These are phyloP conservation scores for Antitrichia curtipendula DNA, from an alignment of 225 moss, liverwort and hornwort species.

Conservation along the genomic window DNA sequence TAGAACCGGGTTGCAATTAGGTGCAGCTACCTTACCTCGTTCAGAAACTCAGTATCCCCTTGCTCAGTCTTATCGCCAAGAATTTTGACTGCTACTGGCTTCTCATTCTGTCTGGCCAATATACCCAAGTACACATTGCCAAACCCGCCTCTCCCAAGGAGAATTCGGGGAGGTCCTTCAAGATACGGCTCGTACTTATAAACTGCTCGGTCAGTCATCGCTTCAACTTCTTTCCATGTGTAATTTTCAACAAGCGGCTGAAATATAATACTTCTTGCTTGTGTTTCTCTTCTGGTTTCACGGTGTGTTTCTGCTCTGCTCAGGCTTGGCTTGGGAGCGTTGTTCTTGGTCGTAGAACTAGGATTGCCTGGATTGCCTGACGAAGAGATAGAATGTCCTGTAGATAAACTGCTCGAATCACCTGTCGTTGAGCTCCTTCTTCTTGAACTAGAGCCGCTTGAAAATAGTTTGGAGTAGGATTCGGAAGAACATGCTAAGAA, in stretches of 20 bases:
- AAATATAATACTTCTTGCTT: background rate
- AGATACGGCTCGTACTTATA: background rate
- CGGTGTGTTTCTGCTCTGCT: background rate
- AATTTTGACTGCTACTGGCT: constrained; percentile 24
- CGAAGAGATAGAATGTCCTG: background rate
- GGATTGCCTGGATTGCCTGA: background rate
- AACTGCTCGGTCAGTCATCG: background rate
- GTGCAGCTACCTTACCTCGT: background rate
- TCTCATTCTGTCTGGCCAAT: background rate
- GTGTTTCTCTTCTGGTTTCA: background rate
- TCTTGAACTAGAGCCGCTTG: background rate
- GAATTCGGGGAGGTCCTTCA: background rate
- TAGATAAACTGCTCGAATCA: background rate
- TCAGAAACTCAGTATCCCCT: constrained; percentile 22
- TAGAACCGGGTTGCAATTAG: background rate
- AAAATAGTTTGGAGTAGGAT: background rate
- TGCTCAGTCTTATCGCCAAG: background rate
- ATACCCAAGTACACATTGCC: constrained; percentile 19
- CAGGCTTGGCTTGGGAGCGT: background rate
- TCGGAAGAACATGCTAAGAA: background rate
- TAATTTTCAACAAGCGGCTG: background rate
- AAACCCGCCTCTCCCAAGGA: constrained; percentile 19
- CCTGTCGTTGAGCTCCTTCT: background rate
- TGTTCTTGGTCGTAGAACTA: background rate
- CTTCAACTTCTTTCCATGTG: background rate